Conservation (phyloP, 805 yeast genomes). For the Starmerella geochares region DNA sequence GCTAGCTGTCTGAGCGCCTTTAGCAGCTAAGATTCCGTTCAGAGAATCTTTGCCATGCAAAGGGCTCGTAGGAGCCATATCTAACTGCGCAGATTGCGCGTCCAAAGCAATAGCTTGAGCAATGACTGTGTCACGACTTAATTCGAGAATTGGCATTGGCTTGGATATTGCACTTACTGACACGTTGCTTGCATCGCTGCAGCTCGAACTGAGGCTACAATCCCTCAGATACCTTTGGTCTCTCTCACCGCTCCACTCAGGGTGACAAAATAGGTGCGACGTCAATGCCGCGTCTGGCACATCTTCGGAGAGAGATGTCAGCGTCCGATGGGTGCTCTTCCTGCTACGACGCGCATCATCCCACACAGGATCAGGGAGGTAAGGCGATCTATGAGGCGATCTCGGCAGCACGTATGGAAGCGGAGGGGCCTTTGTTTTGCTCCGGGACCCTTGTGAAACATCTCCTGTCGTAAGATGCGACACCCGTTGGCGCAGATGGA, state of each 20-base stretch:
- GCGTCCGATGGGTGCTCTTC: not conserved
- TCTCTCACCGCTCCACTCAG: not conserved
- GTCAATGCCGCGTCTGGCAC: not conserved
- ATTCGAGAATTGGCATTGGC: not conserved
- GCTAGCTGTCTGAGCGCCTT: too few species aligned
- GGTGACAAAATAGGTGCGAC: not conserved
- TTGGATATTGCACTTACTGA: not conserved
- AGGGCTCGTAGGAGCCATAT: too few species aligned
- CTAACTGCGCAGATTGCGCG: too few species aligned
- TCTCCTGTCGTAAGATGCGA: not conserved
- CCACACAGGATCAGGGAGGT: not conserved
- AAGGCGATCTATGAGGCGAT: not conserved
- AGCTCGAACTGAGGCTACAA: not conserved
- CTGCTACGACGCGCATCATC: not conserved
- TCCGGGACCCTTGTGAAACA: not conserved
- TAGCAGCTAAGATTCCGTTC: too few species aligned
- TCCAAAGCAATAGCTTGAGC: not conserved
- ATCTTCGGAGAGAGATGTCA: not conserved
- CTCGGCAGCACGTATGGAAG: not conserved
- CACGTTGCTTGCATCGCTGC: not conserved
- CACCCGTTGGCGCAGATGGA: constrained; percentile 6
- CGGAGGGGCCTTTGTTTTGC: not conserved
- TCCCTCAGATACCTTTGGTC: not conserved
- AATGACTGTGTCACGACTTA: not conserved
- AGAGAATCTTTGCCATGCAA: too few species aligned